A percentile compares a stretch with the other conserved stretches of the same genome.
Evolutionary conservation across 371 early-diverging fungal species (phyloP).

Genomic region (Mortierella sp.): DNA sequence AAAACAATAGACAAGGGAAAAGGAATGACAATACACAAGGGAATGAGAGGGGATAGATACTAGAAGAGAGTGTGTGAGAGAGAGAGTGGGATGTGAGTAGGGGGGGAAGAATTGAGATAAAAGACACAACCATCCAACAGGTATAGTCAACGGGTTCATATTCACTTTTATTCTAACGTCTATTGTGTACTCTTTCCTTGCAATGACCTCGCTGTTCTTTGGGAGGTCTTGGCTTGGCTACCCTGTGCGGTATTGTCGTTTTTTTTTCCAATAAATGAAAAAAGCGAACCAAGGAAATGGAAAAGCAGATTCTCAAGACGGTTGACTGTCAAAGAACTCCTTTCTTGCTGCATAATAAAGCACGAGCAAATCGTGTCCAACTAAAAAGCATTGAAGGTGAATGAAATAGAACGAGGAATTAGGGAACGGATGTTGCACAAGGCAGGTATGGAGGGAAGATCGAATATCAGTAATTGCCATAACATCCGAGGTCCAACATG

Average conservation of each 20-base stretch:
- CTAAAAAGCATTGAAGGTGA: constrained; percentile 1
- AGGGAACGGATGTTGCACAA: not conserved
- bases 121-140: constrained; percentile 6
- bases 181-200: no score
- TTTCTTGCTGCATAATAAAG: constrained; percentile 41
- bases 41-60: no score
- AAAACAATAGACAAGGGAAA: not conserved
- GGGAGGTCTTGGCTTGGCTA: no score
- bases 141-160: no score
- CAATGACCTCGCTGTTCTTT: no score
- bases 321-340: constrained; percentile 14
- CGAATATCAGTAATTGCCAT: not conserved
- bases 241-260: no score
- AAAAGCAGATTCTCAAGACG: not conserved
- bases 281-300: not conserved
- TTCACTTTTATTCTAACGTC: no score
- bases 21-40: constrained; percentile 14
- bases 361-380: constrained; percentile 35
- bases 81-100: not conserved
- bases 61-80: no score
- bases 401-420: not conserved
- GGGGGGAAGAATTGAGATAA: constrained; percentile 24
- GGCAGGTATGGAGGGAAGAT: not conserved
- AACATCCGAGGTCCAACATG: not conserved
- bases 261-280: not conserved